Evolutionary conservation across 257 asterid genomes (phyloP).

Genomic region (Solanum pennellii): DNA sequence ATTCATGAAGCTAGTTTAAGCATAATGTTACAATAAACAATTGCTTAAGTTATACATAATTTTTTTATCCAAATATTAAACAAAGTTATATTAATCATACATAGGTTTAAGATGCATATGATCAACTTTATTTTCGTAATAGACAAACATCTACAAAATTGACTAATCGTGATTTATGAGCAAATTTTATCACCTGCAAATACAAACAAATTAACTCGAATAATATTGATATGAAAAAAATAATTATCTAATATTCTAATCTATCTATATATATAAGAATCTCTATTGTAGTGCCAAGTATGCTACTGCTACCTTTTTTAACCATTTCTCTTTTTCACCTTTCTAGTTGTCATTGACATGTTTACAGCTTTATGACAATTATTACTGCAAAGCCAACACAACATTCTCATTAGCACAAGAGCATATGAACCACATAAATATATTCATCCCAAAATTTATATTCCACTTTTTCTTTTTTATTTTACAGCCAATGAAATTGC

Average conservation of each 20-base stretch:
- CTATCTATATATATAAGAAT: background rate
- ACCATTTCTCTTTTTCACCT: background rate
- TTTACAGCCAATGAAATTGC: background rate
- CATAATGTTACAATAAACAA: background rate
- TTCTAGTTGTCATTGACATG: conserved; percentile 24
- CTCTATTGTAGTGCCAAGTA: conserved; percentile 7
- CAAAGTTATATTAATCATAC: background rate
- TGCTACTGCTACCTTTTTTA: conserved; percentile 4
- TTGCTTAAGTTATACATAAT: background rate
- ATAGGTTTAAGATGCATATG: background rate
- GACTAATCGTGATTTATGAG: background rate
- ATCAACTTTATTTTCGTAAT: background rate
- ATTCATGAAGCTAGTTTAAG: background rate
- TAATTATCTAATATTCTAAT: background rate
- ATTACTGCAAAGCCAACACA: conserved; percentile 22
- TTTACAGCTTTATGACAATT: conserved; percentile 19
- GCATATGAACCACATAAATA: conserved; percentile 31
- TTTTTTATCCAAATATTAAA: background rate
- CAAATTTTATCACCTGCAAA: background rate
- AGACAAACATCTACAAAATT: background rate
- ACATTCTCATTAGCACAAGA: conserved; percentile 8
- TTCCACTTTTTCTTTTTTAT: background rate
- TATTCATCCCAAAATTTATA: conserved; percentile 12
- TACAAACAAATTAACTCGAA: background rate
- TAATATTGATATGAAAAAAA: background rate